Evolutionary conservation across 768 basidiomycete genomes (phyloP), one percentile per base, ranked within the genome.

Genomic region (Lepiota venenata): DNA sequence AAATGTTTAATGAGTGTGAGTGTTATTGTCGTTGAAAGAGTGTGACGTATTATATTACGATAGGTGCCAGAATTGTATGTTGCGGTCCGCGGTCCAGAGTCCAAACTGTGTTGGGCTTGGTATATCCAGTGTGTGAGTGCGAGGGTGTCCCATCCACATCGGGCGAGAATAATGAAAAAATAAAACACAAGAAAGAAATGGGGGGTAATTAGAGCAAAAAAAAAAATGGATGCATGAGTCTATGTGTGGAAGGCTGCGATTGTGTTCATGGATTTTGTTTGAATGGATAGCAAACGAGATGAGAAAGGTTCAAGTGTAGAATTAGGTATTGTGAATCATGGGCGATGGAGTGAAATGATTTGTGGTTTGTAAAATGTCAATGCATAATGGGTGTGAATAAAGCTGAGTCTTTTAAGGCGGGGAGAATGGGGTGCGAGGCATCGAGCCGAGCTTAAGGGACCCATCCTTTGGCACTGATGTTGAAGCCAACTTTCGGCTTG

Each of bases 401-500:
- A 38, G 35, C 42, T 32, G 45, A n/a, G 22, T n/a, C 7, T 35
- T 16, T 3, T 6, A 20, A 25, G 25, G 25, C 25, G 52, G n/a
- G 41, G 38, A n/a, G 4, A 12, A 21, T n/a, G 43, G 40, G 44
- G 2, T 22, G 18, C 18, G 25, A 25, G 25, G 25, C 25, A 5
- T 25, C 25, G 25, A 25, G 25, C 25, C 25, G 25, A 25, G 11
- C 42, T 54, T 18, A 54, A 29, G 52, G 46, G 20, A 47, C 41
- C 52, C 52, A 54, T 41, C 52, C 45, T 39, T 15, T 47, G 38
- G 16, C 47, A 15, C 52, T 45, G 22, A 53, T 46, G 37, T 38
- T 25, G 14, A 54, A 54, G 38, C 45, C 20, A 40, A 54, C 10
- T 22, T 54, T 54, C 10, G 52, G 46, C 41, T 66, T 68, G 22